Evolutionary conservation across 75 land plant species (phyloP), one percentile per base, ranked within the genome.

Genomic region (Cupressus sempervirens): DNA sequence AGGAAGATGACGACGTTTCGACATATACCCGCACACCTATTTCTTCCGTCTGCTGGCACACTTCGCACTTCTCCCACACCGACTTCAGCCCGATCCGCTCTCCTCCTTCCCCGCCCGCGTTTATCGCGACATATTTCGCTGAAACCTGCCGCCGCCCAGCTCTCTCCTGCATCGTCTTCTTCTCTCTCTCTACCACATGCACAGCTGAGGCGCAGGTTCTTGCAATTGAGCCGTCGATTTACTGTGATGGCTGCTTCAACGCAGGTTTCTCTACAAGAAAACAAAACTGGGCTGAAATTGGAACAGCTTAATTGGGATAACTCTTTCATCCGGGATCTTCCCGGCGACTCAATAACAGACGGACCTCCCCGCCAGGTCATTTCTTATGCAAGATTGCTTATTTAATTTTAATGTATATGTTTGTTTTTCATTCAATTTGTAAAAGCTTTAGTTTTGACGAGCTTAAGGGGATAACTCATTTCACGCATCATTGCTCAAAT

Each of bases 261-360:
- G n/a, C 26, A 62, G 67, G 23, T 26, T 23, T 62, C 20, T 62
- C 6, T 56, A 62, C 67, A 62, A 23, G 67, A 62, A 62, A 23
- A 23, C 7, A 62, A 62, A 7, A 5, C n/a, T 62, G 6, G n/a
- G 23, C 23, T 62, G 82, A 91, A 73, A 85, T 90, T 97, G 36
- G 99, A 98, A 83, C 98, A 94, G 79, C 84, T 98, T 43, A 93
- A 90, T 45, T 98, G 99, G 99, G 99, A 98, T 48, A 92, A 98
- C 84, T 96, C 99, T 7, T 98, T 98, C 83, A 94, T 94, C 10
- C 87, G 94, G 76, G 99, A 96, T 53, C 86, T 98, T 77, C 99
- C 99, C 38, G 96, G 92, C 0, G 99, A 98, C 89, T 83, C 93
- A 7, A 90, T 90, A 48, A 81, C 88, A 81, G 96, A 91, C 84